Percentiles rank a stretch among this genome's conserved stretches.
phyloP scores from a whole-genome alignment of 2,329 filamentous ascomycete genomes.

The Stachybotrys echinatus region DNA sequence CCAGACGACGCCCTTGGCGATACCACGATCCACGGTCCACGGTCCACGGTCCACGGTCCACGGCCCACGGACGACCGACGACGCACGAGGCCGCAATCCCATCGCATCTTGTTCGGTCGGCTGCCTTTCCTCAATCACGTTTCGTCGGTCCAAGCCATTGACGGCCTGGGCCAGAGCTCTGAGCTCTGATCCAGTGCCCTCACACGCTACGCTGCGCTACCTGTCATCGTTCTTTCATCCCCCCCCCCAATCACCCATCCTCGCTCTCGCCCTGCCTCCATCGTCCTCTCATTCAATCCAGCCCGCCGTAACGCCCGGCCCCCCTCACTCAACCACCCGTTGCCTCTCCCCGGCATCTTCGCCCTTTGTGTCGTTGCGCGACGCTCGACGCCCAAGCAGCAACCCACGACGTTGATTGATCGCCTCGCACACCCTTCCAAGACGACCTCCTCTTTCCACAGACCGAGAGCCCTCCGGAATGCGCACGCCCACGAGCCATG shows the following conservation, averaged over 20 bases:
- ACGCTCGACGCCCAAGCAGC: neutral
- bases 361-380: neutral
- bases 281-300: neutral
- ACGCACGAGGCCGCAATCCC: too few relatives aligned
- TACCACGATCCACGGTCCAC: too few relatives aligned
- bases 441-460: neutral
- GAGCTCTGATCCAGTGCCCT: constrained; percentile 2
- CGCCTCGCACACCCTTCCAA: neutral
- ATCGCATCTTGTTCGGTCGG: too few relatives aligned
- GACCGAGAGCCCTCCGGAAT: constrained; percentile 21
- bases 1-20: too few relatives aligned
- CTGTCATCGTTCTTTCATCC: neutral
- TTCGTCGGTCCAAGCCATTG: neutral
- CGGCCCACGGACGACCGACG: too few relatives aligned
- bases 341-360: neutral
- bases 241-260: neutral
- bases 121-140: too few relatives aligned
- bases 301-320: neutral
- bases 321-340: neutral
- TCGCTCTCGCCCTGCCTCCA: neutral
- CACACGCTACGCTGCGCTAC: neutral
- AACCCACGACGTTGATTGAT: neutral
- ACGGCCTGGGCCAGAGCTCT: constrained; percentile 1
- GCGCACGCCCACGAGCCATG: constrained; percentile 42
- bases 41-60: too few relatives aligned